phyloP scores from a whole-genome alignment of 345 rosid genomes.

The Lepidium africanum region DNA sequence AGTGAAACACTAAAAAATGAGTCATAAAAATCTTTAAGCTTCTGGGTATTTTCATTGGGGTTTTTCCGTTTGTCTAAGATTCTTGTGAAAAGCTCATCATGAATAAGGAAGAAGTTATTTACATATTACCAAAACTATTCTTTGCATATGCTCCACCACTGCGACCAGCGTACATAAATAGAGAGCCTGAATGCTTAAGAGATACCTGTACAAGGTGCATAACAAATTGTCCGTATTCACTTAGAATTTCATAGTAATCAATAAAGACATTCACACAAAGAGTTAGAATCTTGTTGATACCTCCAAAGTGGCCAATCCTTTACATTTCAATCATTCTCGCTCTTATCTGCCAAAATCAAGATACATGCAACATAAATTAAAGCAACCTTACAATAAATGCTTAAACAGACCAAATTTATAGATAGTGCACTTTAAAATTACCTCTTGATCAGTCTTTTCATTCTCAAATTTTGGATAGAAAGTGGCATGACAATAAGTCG shows the following conservation, averaged over 20 bases:
- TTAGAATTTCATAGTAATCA: not conserved
- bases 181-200: constrained; percentile 95
- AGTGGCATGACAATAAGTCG: constrained; percentile 60
- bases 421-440: constrained; percentile 5
- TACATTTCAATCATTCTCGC: constrained; percentile 80
- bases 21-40: not conserved
- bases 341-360: constrained; percentile 49
- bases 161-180: constrained; percentile 91
- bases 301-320: constrained; percentile 79
- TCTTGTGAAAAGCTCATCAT: not conserved
- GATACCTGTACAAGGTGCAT: constrained; percentile 55
- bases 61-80: not conserved
- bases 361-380: not conserved
- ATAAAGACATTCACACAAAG: not conserved
- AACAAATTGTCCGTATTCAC: not conserved
- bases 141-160: constrained; percentile 98
- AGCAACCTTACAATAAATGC: not conserved
- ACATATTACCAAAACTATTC: constrained; percentile 96
- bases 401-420: not conserved
- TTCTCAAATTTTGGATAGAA: constrained; percentile 97
- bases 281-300: constrained; percentile 30
- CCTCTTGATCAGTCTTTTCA: constrained; percentile 99
- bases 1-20: not conserved
- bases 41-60: not conserved
- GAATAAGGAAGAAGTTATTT: constrained; percentile 22